Evolutionary conservation across 176 grass and related monocot species (phyloP).

Genomic region (Raddia guianensis): DNA sequence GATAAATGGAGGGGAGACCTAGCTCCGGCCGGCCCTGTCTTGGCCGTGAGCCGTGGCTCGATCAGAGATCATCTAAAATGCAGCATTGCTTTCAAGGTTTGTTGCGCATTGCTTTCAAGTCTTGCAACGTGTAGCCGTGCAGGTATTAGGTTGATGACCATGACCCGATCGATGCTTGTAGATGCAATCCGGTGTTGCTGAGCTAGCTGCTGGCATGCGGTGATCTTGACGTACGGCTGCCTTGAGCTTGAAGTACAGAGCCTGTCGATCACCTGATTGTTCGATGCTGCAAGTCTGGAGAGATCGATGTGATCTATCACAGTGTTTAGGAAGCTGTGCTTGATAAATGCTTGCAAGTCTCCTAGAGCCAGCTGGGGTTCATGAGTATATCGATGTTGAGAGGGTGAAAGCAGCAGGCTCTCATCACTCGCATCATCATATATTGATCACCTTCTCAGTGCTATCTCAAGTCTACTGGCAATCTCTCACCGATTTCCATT

Average conservation of each 20-base stretch:
- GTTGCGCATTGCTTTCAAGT: constrained; percentile 7
- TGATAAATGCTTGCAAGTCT: constrained; percentile 36
- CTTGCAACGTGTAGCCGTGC: neutral
- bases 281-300: neutral
- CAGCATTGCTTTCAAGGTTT: constrained; percentile 24
- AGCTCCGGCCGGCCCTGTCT: neutral
- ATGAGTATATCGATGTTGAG: neutral
- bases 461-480: neutral
- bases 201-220: neutral
- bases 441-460: neutral
- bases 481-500: neutral
- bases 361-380: neutral
- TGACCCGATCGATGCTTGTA: neutral
- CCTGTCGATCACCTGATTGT: neutral
- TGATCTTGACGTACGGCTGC: neutral
- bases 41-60: neutral
- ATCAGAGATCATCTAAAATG: neutral
- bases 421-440: no score
- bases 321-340: neutral
- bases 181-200: neutral
- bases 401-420: constrained; percentile 15
- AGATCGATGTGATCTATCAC: neutral
- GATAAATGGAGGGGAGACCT: neutral
- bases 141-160: neutral
- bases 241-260: neutral